Evolutionary conservation across 768 basidiomycete genomes (phyloP), one percentile per base, ranked within the genome.

Genomic region (Mycena belliarum): DNA sequence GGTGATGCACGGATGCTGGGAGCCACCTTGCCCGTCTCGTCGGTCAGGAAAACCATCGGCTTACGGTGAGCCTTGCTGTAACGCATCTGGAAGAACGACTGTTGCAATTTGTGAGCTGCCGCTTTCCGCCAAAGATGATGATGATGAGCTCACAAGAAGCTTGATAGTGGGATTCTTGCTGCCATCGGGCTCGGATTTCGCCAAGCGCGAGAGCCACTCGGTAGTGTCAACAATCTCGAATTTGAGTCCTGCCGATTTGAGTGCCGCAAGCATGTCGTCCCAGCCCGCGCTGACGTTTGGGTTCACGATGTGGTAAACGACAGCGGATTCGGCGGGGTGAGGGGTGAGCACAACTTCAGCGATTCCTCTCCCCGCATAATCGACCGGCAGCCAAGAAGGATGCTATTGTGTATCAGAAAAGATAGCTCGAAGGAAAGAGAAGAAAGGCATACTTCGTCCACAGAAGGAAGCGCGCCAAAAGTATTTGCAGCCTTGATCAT

Each of bases 341-440:
- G 28, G 55, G 46, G 50, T 60, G 49, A 63, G 51, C 6, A 79
- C 69, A 49, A 84, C 72, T 56, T 85, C 81, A 37, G 72, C 61
- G 59, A 84, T 80, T 18, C 73, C 75, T 32, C 69, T 69, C 9
- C 75, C 82, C 1, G 82, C 82, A 49, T 71, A 73, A 69, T 85
- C 75, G 49, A 83, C 80, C 0, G 83, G 82, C 2, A 85, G 71
- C 82, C 82, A 84, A 0, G 79, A 75, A 5, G 73, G 74, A 26
- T 71, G 65, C 73, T 79, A 43, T 33, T 23, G 24, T 23, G 11
- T 2, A 23, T 55, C 23, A 47, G 38, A 11, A 6, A 25, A 43
- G 8, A 21, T 37, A 44, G 46, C 11, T 23, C 11, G 40, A 54
- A 33, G 18, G 42, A 37, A 65, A 61, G 20, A 21, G 52, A 33